Conservation (phyloP, 2,329 filamentous ascomycete genomes). For the Tolypocladium nubicola region DNA sequence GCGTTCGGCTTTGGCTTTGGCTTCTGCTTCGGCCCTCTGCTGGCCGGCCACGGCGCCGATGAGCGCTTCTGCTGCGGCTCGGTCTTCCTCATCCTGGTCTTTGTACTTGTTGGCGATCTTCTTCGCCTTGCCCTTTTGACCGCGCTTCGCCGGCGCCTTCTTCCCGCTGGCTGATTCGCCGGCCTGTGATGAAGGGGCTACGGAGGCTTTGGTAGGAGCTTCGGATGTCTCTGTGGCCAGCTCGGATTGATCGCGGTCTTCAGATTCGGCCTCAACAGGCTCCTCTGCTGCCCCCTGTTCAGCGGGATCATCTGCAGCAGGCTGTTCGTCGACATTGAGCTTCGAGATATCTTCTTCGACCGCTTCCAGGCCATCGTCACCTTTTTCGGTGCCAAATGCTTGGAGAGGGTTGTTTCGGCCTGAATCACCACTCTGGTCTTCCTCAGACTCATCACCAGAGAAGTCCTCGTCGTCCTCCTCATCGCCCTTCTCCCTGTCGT, state of each 20-base stretch:
- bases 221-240: conserved; percentile 9
- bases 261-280: conserved; percentile 1
- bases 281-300: conserved; percentile 15
- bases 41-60: conserved; percentile 65
- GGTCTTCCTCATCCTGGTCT: conserved; percentile 90
- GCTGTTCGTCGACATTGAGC: conserved; percentile 12
- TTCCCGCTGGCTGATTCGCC: conserved; percentile 16
- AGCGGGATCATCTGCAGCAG: conserved; percentile 1
- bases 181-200: conserved; percentile 1
- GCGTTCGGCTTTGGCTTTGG: conserved; percentile 59
- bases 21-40: conserved; percentile 58
- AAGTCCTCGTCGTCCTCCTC: conserved; percentile 18
- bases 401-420: conserved; percentile 28
- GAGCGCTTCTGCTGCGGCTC: conserved; percentile 70
- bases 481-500: conserved; percentile 11
- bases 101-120: conserved; percentile 86
- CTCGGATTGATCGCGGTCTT: conserved; percentile 6
- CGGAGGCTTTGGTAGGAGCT: conserved; percentile 6
- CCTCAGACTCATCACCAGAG: conserved; percentile 19
- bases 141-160: conserved; percentile 47
- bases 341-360: conserved; percentile 13
- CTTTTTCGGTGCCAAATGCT: conserved; percentile 11
- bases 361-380: conserved; percentile 16
- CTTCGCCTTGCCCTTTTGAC: conserved; percentile 74
- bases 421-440: conserved; percentile 16